phyloP scores from a whole-genome alignment of 2,329 filamentous ascomycete genomes.

The Alternaria rosae region DNA sequence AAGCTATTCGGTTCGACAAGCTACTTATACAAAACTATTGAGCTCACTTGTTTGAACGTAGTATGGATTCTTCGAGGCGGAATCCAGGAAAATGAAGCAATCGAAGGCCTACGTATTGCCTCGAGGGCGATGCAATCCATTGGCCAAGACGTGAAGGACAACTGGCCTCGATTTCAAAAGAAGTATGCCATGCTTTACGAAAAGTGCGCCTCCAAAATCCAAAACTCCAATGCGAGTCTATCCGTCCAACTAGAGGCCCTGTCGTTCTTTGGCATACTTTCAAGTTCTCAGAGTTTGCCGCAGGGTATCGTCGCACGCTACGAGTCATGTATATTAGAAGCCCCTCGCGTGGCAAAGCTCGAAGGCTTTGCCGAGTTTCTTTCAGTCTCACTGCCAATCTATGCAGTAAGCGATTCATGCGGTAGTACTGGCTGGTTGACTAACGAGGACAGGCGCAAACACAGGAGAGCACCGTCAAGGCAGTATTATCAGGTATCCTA shows the following conservation, averaged over 20 bases:
- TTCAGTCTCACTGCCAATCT: slow-evolving; percentile 33
- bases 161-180: slow-evolving; percentile 33
- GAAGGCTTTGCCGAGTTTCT: slow-evolving; percentile 27
- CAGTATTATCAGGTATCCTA: slow-evolving; percentile 25
- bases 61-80: slow-evolving; percentile 38
- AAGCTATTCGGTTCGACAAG: slow-evolving; percentile 41
- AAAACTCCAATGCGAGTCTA: slow-evolving; percentile 26
- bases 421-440: background rate
- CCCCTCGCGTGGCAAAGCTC: slow-evolving; percentile 16
- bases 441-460: slow-evolving; percentile 29
- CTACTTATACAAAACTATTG: slow-evolving; percentile 39
- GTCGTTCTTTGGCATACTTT: slow-evolving; percentile 40
- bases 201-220: slow-evolving; percentile 41
- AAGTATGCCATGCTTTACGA: slow-evolving; percentile 27
- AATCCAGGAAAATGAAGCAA: slow-evolving; percentile 34
- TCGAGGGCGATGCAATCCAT: slow-evolving; percentile 35
- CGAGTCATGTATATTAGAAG: slow-evolving; percentile 21
- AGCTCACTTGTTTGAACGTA: slow-evolving; percentile 40
- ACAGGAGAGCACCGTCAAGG: slow-evolving; percentile 19
- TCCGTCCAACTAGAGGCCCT: slow-evolving; percentile 41
- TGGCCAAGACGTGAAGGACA: slow-evolving; percentile 24
- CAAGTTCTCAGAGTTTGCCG: slow-evolving; percentile 25
- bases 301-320: slow-evolving; percentile 32
- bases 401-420: slow-evolving; percentile 30
- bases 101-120: slow-evolving; percentile 45